A percentile compares a stretch with the other conserved stretches of the same genome.
Conservation (phyloP, 768 basidiomycete genomes). For the Russula brevipes region DNA sequence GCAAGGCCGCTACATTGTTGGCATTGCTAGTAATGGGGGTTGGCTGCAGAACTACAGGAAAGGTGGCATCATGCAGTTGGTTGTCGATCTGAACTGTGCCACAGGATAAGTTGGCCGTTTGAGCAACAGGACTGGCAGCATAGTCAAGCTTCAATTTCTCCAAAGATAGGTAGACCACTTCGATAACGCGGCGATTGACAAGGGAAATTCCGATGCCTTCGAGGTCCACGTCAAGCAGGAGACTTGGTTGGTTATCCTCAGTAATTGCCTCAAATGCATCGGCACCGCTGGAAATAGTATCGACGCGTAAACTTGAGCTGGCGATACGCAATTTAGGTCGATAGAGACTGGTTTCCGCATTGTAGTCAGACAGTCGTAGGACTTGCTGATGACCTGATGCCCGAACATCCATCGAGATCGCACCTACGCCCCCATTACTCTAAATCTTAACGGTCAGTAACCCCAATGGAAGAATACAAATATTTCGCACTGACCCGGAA, state of each 20-base stretch:
- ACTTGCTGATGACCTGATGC: slow-evolving; percentile 85
- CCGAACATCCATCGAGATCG: slow-evolving; percentile 85
- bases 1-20: slow-evolving; percentile 71
- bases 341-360: slow-evolving; percentile 80
- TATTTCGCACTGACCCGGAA: slow-evolving; percentile 52
- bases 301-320: slow-evolving; percentile 52
- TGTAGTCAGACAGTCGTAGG: slow-evolving; percentile 81
- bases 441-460: slow-evolving; percentile 26
- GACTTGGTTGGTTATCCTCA: slow-evolving; percentile 60
- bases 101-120: slow-evolving; percentile 73
- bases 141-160: slow-evolving; percentile 81
- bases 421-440: slow-evolving; percentile 53
- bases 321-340: slow-evolving; percentile 59
- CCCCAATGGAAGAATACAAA: neutral
- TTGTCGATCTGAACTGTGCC: slow-evolving; percentile 95
- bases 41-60: slow-evolving; percentile 92
- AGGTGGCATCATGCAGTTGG: slow-evolving; percentile 93
- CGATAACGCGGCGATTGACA: slow-evolving; percentile 79
- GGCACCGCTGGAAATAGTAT: slow-evolving; percentile 60
- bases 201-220: slow-evolving; percentile 91
- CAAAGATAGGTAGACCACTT: slow-evolving; percentile 84
- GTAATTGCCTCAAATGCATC: slow-evolving; percentile 84
- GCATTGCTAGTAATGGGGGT: slow-evolving; percentile 78
- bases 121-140: slow-evolving; percentile 68
- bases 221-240: slow-evolving; percentile 68